phyloP scores from a whole-genome alignment of 2,329 filamentous ascomycete species.

The Arachnomyces sp. region DNA sequence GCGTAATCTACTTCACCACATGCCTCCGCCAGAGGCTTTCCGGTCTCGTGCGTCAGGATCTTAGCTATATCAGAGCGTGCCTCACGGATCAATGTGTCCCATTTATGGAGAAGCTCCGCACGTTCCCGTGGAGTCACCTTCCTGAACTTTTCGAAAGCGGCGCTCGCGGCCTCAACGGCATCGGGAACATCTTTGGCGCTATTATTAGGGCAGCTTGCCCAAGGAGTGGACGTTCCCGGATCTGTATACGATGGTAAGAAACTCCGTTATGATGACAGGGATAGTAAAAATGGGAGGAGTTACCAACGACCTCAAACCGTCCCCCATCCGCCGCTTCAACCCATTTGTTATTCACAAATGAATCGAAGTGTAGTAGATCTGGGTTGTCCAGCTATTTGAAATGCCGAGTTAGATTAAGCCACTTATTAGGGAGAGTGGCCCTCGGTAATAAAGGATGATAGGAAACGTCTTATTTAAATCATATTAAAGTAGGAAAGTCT shows the following conservation, averaged over 20 bases:
- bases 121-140: conserved; percentile 54
- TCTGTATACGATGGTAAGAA: conserved; percentile 24
- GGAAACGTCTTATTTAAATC: neutral
- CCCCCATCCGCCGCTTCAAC: conserved; percentile 39
- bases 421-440: neutral
- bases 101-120: conserved; percentile 57
- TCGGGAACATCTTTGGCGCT: conserved; percentile 53
- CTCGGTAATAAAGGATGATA: neutral
- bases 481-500: no score
- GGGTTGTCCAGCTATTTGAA: conserved; percentile 40
- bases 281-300: no score
- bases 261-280: neutral
- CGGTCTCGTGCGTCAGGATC: conserved; percentile 84
- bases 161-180: conserved; percentile 52
- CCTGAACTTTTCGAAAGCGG: conserved; percentile 54
- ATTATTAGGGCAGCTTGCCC: conserved; percentile 46
- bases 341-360: conserved; percentile 45
- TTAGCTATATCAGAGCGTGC: conserved; percentile 65
- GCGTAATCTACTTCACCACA: conserved; percentile 66
- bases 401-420: no score
- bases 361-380: conserved; percentile 43
- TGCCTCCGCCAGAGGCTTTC: conserved; percentile 71
- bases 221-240: conserved; percentile 44
- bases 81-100: conserved; percentile 57
- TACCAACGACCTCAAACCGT: conserved; percentile 45